phyloP scores from a whole-genome alignment of 371 early-diverging fungal genomes.

The Mortierella sp. region DNA sequence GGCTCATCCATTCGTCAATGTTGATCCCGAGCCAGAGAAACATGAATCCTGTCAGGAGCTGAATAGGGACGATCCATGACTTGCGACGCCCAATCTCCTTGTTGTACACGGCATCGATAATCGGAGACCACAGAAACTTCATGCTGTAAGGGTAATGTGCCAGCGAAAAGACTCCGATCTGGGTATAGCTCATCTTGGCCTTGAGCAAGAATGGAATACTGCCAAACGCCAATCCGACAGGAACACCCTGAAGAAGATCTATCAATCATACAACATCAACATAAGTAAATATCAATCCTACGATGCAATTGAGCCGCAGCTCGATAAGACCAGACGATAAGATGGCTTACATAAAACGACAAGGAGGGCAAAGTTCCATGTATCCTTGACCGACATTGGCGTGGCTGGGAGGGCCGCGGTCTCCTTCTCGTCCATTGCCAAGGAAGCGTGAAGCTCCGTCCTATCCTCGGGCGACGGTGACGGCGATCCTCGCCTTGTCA shows the following conservation, averaged over 20 bases:
- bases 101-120: constrained; percentile 91
- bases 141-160: constrained; percentile 95
- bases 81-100: constrained; percentile 90
- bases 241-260: constrained; percentile 95
- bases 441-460: constrained; percentile 31
- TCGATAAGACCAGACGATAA: neutral
- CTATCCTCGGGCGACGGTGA: constrained; percentile 39
- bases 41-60: constrained; percentile 80
- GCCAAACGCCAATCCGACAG: constrained; percentile 92
- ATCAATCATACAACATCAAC: neutral
- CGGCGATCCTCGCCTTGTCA: constrained; percentile 53
- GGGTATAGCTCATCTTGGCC: constrained; percentile 86
- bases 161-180: constrained; percentile 94
- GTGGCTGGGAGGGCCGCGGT: neutral
- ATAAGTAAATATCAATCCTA: neutral
- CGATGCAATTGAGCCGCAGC: neutral
- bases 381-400: constrained; percentile 60
- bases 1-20: constrained; percentile 81
- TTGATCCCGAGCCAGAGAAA: constrained; percentile 83
- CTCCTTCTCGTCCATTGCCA: constrained; percentile 34
- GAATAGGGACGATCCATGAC: constrained; percentile 98
- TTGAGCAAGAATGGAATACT: constrained; percentile 95
- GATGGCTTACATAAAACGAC: constrained; percentile 75
- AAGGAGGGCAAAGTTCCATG: constrained; percentile 75
- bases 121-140: constrained; percentile 96